A percentile compares a stretch with the other conserved stretches of the same genome.
phyloP scores from a whole-genome alignment of 192 early-diverging fungal species.

The Coemansia reversa region DNA sequence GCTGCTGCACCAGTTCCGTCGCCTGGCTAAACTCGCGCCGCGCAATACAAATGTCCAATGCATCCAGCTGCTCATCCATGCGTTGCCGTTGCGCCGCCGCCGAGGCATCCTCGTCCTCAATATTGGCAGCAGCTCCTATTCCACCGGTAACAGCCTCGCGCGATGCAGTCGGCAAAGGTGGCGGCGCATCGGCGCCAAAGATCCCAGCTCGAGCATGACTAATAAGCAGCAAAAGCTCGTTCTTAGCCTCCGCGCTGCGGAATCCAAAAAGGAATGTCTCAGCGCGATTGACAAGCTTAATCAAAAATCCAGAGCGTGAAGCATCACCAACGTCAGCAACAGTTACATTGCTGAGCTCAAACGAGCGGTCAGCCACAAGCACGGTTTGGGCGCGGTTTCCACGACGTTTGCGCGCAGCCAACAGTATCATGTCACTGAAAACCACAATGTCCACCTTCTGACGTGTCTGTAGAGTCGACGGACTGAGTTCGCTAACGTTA shows the following conservation, averaged over 20 bases:
- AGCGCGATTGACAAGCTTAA: slow-evolving; percentile 83
- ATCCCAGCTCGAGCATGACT: slow-evolving; percentile 43
- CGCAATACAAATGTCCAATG: slow-evolving; percentile 91
- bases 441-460: slow-evolving; percentile 80
- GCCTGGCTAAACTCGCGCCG: slow-evolving; percentile 87
- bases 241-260: slow-evolving; percentile 38
- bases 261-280: slow-evolving; percentile 72
- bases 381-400: slow-evolving; percentile 63
- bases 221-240: slow-evolving; percentile 51
- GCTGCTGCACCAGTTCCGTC: slow-evolving; percentile 53
- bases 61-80: slow-evolving; percentile 75
- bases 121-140: background rate
- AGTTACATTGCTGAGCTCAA: slow-evolving; percentile 71
- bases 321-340: slow-evolving; percentile 86
- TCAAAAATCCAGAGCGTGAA: slow-evolving; percentile 68
- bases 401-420: slow-evolving; percentile 78
- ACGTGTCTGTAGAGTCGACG: slow-evolving; percentile 66
- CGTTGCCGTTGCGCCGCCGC: slow-evolving; percentile 16
- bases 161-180: slow-evolving; percentile 18
- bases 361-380: slow-evolving; percentile 81
- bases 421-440: slow-evolving; percentile 80
- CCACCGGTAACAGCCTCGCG: background rate
- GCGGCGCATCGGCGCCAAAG: slow-evolving; percentile 28
- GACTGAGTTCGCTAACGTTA: slow-evolving; percentile 77
- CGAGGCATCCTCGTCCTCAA: slow-evolving; percentile 1